A percentile compares a stretch with the other conserved stretches of the same genome.
phyloP scores from a whole-genome alignment of 768 basidiomycete species.

The Strobilomyces confusus region DNA sequence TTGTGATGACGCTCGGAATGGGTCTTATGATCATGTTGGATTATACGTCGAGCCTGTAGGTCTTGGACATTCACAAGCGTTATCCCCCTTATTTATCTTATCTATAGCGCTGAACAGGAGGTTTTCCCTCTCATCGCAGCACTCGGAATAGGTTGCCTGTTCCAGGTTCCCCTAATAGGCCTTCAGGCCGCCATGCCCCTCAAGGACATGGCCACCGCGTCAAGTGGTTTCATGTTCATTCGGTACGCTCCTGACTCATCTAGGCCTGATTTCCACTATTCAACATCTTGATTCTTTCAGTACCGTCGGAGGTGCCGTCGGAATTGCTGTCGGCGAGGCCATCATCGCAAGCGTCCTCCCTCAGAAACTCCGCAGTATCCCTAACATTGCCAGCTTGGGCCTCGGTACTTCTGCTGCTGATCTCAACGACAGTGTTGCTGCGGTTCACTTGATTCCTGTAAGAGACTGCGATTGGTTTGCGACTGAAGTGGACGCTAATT shows the following conservation, averaged over 20 bases:
- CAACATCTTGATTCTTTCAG: slow-evolving; percentile 29
- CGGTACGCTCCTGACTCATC: slow-evolving; percentile 36
- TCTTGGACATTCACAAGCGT: not conserved
- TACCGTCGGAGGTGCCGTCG: slow-evolving; percentile 68
- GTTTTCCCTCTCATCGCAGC: slow-evolving; percentile 66
- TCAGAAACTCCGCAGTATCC: slow-evolving; percentile 33
- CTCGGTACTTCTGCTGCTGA: slow-evolving; percentile 36
- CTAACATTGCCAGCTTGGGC: slow-evolving; percentile 21
- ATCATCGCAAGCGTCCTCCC: slow-evolving; percentile 56
- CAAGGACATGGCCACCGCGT: slow-evolving; percentile 78
- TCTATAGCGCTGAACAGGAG: slow-evolving; percentile 52
- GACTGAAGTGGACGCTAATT: not conserved
- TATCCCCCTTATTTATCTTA: not conserved
- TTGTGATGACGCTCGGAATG: slow-evolving; percentile 55
- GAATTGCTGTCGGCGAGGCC: slow-evolving; percentile 67
- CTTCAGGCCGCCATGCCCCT: slow-evolving; percentile 86
- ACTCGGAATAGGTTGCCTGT: slow-evolving; percentile 60
- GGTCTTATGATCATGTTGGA: slow-evolving; percentile 74
- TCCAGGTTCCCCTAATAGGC: slow-evolving; percentile 65
- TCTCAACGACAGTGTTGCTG: slow-evolving; percentile 43
- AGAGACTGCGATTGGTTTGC: not conserved
- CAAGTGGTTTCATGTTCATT: slow-evolving; percentile 67
- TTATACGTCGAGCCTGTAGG: slow-evolving; percentile 41
- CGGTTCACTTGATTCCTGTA: slow-evolving; percentile 31
- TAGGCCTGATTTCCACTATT: not conserved